Conservation (phyloP, 768 basidiomycete species). For the Pleurotus eryngii region DNA sequence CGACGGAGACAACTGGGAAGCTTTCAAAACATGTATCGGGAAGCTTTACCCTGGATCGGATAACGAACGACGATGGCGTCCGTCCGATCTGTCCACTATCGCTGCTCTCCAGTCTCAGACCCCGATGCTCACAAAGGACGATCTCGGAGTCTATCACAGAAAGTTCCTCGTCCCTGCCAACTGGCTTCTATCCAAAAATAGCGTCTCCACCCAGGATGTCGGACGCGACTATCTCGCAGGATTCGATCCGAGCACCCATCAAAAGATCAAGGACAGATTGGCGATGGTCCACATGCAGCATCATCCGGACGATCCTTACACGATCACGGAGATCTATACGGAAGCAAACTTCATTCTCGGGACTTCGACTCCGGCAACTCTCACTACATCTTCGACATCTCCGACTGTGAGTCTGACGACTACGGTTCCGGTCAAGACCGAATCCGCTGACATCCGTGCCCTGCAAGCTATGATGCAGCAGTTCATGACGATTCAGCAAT, state of each 20-base stretch:
- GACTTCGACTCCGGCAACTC: conserved; percentile 5
- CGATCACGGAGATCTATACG: conserved; percentile 15
- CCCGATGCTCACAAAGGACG: conserved; percentile 12
- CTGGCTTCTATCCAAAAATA: conserved; percentile 15
- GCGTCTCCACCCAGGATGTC: conserved; percentile 16
- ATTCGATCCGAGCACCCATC: conserved; percentile 9
- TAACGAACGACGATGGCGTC: neutral
- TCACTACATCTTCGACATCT: conserved; percentile 18
- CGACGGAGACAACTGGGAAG: neutral
- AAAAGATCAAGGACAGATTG: conserved; percentile 11
- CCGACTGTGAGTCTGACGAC: conserved; percentile 8
- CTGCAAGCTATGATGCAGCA: neutral
- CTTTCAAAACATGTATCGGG: neutral
- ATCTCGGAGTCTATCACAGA: conserved; percentile 17
- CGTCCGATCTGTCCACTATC: neutral
- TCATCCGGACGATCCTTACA: conserved; percentile 22
- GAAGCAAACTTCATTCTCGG: conserved; percentile 17
- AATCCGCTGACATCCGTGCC: conserved; percentile 2
- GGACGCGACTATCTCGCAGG: conserved; percentile 16
- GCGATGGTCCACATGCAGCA: conserved; percentile 18
- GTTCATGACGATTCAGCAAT: neutral
- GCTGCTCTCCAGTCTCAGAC: neutral
- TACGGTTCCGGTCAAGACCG: conserved; percentile 12
- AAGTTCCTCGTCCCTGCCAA: conserved; percentile 16
- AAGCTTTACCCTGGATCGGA: neutral